Evolutionary conservation across 2,329 filamentous ascomycete genomes (phyloP), one percentile per base, ranked within the genome.

Genomic region (Apiospora hydei): DNA sequence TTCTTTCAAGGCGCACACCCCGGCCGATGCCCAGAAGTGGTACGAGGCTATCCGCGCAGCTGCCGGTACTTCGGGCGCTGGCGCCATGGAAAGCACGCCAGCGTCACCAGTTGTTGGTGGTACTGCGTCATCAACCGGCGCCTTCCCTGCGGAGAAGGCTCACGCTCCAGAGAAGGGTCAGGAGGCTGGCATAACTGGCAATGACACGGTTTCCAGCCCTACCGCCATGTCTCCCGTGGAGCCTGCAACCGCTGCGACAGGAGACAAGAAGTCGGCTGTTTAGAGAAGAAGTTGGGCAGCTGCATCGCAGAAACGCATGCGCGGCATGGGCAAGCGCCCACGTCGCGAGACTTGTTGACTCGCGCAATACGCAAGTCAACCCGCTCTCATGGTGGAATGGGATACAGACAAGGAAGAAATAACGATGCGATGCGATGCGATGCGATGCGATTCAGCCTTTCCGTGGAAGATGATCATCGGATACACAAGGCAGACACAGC

Each of bases 21-120:
- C 94, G 2, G 86, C 88, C 41, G 94, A 97, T 75, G 95, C 96
- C 0, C 86, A 92, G 82, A 93, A 94, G 82, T 98, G 96, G 96
- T 95, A 91, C 83, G 88, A 92, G 46, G 85, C 94, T 75, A 92
- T 98, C 78, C 84, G 86, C 66, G 83, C 85, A 72, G 88, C 90
- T 11, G 89, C 89, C 41, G 91, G 90, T 69, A 83, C 86, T 7
- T 84, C 84, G 0, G 84, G 83, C 0, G 79, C 83, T 11, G 46
- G 46, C n/a, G 80, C 80, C 21, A 82, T 80, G 47, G 79, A 80
- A 61, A 77, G 78, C 66, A 77, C 76, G 16, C 81, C 84, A 4
- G 74, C 76, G 13, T 83, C 83, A 34, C 82, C 83, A 21, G 75
- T 77, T 53, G 74, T 77, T 61, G 74, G 75, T 69, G 71, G 73